These are phyloP conservation scores for Aspergillus mulundensis DNA, from an alignment of 495 filamentous ascomycete genomes.

Conservation along the genomic window DNA sequence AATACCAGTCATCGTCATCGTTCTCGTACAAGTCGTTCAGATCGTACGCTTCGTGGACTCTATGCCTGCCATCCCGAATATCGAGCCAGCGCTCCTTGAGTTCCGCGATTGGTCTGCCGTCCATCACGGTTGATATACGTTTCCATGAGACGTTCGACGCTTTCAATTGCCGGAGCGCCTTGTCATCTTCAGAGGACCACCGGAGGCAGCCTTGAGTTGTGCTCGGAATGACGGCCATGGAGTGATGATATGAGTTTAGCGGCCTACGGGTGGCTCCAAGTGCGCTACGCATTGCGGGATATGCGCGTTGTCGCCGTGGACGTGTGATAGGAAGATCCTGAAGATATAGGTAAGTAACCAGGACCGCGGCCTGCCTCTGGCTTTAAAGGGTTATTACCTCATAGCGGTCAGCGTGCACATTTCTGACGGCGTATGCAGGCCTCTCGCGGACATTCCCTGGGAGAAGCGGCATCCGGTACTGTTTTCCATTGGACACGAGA, in stretches of 20 bases:
- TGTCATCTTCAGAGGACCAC: conserved; percentile 26
- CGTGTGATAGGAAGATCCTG: background rate
- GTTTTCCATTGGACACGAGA: conserved; percentile 12
- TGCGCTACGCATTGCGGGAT: background rate
- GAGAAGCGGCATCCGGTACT: conserved; percentile 11
- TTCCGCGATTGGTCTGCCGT: conserved; percentile 14
- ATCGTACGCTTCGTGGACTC: background rate
- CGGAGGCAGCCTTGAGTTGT: background rate
- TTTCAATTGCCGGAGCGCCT: conserved; percentile 18
- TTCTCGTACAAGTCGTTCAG: background rate
- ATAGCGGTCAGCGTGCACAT: background rate
- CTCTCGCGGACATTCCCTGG: conserved; percentile 1
- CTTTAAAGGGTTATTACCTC: background rate
- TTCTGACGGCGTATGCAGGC: background rate
- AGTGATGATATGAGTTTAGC: background rate
- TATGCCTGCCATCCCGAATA: conserved; percentile 1
- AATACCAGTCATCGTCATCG: background rate
- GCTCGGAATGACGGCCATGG: background rate
- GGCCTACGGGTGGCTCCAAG: background rate
- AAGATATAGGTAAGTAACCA: background rate
- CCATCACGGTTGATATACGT: conserved; percentile 19
- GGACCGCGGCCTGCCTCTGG: background rate
- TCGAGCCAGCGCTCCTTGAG: conserved; percentile 22
- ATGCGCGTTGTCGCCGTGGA: background rate
- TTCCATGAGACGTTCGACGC: conserved; percentile 22